These are phyloP conservation scores for Candida gigantensis DNA, from an alignment of 1,139 yeast genomes.

Conservation along the genomic window DNA sequence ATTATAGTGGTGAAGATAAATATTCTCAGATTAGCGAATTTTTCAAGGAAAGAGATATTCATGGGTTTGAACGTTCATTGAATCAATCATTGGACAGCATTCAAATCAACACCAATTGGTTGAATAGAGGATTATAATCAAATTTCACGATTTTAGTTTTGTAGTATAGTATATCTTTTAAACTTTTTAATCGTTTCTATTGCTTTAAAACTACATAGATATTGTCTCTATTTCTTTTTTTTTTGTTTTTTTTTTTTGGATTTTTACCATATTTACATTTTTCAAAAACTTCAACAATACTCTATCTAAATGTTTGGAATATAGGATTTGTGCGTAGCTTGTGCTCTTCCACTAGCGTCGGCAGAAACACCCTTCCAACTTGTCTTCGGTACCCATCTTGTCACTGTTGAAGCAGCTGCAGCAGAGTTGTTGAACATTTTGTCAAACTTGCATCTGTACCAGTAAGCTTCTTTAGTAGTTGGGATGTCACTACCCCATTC, in stretches of 20 bases:
- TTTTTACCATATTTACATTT: conserved; percentile 3
- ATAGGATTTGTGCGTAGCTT: conserved; percentile 69
- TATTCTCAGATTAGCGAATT: conserved; percentile 45
- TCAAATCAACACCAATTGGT: conserved; percentile 51
- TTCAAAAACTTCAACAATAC: neutral
- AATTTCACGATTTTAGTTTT: no score
- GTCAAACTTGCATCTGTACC: conserved; percentile 97
- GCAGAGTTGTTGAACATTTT: conserved; percentile 81
- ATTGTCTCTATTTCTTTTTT: neutral
- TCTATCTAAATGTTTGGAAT: conserved; percentile 1
- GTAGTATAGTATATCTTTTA: no score
- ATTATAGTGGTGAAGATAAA: conserved; percentile 44
- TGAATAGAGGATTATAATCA: conserved; percentile 26
- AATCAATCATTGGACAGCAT: conserved; percentile 57
- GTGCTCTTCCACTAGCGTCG: conserved; percentile 98
- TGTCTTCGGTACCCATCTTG: conserved; percentile 99
- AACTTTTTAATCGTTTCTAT: no score
- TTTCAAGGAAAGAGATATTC: conserved; percentile 55
- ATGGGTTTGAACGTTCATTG: conserved; percentile 62
- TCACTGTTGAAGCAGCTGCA: conserved; percentile 93
- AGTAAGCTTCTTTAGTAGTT: conserved; percentile 97
- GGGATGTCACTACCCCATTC: conserved; percentile 97
- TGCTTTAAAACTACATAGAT: no score
- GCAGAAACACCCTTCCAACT: conserved; percentile 93
- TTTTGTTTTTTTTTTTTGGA: conserved; percentile 2